phyloP scores from a whole-genome alignment of 2,329 filamentous ascomycete genomes.

The Raffaelea deltoideospora region DNA sequence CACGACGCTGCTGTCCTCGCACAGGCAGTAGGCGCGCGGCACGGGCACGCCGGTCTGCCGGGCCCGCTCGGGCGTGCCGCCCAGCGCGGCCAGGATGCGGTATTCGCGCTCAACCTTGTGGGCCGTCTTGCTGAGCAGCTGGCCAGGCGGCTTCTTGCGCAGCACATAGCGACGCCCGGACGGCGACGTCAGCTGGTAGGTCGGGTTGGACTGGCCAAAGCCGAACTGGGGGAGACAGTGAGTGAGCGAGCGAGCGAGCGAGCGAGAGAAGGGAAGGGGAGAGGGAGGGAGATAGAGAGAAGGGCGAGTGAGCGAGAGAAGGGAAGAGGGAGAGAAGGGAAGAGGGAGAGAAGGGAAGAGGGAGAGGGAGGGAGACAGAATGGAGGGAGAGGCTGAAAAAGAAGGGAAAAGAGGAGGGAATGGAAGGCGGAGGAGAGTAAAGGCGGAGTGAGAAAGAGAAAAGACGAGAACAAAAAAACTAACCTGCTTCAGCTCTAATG shows the following conservation, averaged over 20 bases:
- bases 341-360: slow-evolving; percentile 1
- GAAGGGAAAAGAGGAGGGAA: neutral
- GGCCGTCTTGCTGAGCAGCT: slow-evolving; percentile 80
- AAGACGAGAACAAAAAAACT: slow-evolving; percentile 7
- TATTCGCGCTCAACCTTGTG: slow-evolving; percentile 96
- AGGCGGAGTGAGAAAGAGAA: neutral
- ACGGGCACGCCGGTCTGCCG: slow-evolving; percentile 62
- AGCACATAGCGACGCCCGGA: slow-evolving; percentile 65
- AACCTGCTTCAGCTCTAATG: slow-evolving; percentile 82
- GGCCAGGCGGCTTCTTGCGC: slow-evolving; percentile 95
- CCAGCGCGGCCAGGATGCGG: slow-evolving; percentile 72
- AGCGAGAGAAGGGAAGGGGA: neutral
- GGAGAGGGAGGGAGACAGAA: too few relatives aligned
- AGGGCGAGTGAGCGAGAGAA: neutral
- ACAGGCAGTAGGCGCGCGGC: slow-evolving; percentile 69
- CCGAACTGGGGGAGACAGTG: slow-evolving; percentile 50
- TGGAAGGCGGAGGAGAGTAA: too few relatives aligned
- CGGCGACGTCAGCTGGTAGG: slow-evolving; percentile 72
- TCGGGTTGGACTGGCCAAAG: slow-evolving; percentile 95
- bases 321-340: neutral
- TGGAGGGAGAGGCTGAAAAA: neutral
- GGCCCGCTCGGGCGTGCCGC: slow-evolving; percentile 16
- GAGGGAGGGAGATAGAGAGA: too few relatives aligned
- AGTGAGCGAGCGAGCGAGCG: neutral
- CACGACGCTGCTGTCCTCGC: slow-evolving; percentile 64